A percentile compares a stretch with the other conserved stretches of the same genome.
phyloP scores from a whole-genome alignment of 306 rosid species.

The Quillaja saponaria region DNA sequence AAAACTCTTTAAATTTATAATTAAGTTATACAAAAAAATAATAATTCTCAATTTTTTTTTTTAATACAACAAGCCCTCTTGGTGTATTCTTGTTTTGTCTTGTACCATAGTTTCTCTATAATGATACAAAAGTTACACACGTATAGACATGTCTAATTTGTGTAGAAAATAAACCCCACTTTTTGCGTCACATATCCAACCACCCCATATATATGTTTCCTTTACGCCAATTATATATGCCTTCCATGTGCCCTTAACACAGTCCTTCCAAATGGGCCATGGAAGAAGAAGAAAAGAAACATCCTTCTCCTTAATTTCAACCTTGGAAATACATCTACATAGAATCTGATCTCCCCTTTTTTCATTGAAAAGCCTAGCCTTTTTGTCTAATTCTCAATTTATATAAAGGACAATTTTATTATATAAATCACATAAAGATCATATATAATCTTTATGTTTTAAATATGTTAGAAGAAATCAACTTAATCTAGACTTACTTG shows the following conservation, averaged over 20 bases:
- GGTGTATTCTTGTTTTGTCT: neutral
- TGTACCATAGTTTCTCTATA: conserved; percentile 15
- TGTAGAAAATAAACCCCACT: conserved; percentile 20
- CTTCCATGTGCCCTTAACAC: conserved; percentile 34
- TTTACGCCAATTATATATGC: conserved; percentile 22
- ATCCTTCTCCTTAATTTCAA: neutral
- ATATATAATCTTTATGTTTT: too few species aligned
- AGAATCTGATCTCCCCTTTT: neutral
- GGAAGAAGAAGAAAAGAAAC: neutral
- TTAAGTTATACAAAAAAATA: too few species aligned
- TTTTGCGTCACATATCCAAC: conserved; percentile 5
- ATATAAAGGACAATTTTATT: too few species aligned
- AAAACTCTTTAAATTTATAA: too few species aligned
- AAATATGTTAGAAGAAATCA: too few species aligned
- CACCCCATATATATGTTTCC: conserved; percentile 5
- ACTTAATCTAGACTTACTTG: too few species aligned
- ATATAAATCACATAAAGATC: too few species aligned
- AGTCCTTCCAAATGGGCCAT: conserved; percentile 28
- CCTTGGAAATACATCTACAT: neutral
- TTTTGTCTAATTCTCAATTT: neutral
- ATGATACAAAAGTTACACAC: conserved; percentile 16
- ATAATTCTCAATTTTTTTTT: conserved; percentile 17
- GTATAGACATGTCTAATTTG: conserved; percentile 5
- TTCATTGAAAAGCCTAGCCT: neutral
- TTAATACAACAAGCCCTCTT: conserved; percentile 3